phyloP scores from a whole-genome alignment of 306 rosid species.

The Morella rubra region DNA sequence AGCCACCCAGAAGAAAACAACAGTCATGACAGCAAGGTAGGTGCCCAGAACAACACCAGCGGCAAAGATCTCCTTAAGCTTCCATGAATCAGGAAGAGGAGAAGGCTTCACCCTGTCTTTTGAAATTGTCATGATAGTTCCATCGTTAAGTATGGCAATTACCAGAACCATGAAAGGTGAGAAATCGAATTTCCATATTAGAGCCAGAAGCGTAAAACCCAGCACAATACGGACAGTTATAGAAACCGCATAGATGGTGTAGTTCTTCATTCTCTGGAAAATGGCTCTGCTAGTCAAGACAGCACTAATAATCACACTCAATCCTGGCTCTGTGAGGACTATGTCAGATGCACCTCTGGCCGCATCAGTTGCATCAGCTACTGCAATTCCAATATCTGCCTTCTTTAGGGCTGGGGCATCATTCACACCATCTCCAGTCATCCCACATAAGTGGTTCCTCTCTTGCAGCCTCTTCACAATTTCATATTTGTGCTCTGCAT shows the following conservation, averaged over 20 bases:
- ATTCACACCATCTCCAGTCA: conserved; percentile 97
- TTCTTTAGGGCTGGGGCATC: conserved; percentile 89
- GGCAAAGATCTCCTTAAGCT: conserved; percentile 78
- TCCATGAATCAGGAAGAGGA: conserved; percentile 95
- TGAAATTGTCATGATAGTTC: conserved; percentile 94
- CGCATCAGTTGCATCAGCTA: conserved; percentile 94
- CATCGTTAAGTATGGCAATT: conserved; percentile 89
- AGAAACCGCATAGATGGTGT: conserved; percentile 89
- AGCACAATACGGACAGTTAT: conserved; percentile 80
- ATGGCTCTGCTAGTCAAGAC: conserved; percentile 90
- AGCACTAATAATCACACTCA: conserved; percentile 84
- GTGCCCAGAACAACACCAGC: conserved; percentile 78
- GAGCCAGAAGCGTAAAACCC: conserved; percentile 80
- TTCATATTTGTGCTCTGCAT: conserved; percentile 86
- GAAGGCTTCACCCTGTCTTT: conserved; percentile 93
- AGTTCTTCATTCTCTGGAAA: conserved; percentile 94
- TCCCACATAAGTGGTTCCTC: conserved; percentile 77
- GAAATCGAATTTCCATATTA: conserved; percentile 88
- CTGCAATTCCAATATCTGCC: conserved; percentile 92
- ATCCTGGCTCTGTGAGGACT: conserved; percentile 86
- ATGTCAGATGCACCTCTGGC: conserved; percentile 90
- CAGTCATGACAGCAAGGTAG: conserved; percentile 83
- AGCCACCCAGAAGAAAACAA: conserved; percentile 80
- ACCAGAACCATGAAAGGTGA: conserved; percentile 93
- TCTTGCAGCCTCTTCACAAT: conserved; percentile 83